Conservation (phyloP, 1,139 yeast genomes). For the Hyphopichia burtonii region DNA sequence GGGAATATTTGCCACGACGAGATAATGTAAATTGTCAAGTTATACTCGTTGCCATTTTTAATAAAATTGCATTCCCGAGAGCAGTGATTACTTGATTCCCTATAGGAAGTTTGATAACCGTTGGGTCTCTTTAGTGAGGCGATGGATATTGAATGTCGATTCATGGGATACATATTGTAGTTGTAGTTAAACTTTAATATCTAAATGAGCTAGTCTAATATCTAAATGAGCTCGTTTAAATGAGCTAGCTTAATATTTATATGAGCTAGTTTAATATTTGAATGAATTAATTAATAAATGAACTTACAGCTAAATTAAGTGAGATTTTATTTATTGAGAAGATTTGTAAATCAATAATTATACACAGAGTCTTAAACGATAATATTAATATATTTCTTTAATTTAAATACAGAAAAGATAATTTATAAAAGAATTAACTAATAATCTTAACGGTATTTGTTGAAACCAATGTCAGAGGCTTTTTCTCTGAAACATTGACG, state of each 20-base stretch:
- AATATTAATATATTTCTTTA: not conserved
- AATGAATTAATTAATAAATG: too few relatives aligned
- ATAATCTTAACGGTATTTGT: slow-evolving; percentile 84
- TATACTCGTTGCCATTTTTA: slow-evolving; percentile 64
- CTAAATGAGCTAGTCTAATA: too few relatives aligned
- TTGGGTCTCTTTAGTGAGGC: slow-evolving; percentile 22
- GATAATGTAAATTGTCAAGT: slow-evolving; percentile 60
- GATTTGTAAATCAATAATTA: slow-evolving; percentile 12
- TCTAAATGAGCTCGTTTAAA: too few relatives aligned
- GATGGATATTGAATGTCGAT: slow-evolving; percentile 64
- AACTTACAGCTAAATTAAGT: too few relatives aligned
- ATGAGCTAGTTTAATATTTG: not conserved
- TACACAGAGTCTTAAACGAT: slow-evolving; percentile 13
- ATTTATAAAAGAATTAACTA: not conserved
- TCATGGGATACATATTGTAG: slow-evolving; percentile 49
- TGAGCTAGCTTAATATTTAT: not conserved
- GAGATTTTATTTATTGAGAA: too few relatives aligned
- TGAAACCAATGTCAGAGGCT: slow-evolving; percentile 98
- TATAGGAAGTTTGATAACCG: slow-evolving; percentile 62
- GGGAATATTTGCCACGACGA: slow-evolving; percentile 75
- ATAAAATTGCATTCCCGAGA: slow-evolving; percentile 48
- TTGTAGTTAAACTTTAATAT: too few relatives aligned
- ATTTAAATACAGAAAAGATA: not conserved
- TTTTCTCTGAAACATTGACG: slow-evolving; percentile 99
- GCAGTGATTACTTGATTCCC: slow-evolving; percentile 31